phyloP scores from a whole-genome alignment of 331 rosid species.

The Pyracantha coccinea region DNA sequence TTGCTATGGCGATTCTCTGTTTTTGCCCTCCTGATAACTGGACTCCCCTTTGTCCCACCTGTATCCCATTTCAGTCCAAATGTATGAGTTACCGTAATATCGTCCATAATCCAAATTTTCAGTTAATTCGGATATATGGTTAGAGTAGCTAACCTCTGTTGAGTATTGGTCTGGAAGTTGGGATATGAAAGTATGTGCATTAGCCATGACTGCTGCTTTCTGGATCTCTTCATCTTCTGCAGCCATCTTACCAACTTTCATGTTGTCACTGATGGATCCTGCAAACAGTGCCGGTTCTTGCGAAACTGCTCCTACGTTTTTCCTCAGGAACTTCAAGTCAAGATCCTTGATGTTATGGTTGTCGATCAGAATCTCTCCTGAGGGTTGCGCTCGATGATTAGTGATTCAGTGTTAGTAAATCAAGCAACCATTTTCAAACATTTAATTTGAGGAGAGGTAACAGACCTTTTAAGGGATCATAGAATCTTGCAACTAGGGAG shows the following conservation, averaged over 20 bases:
- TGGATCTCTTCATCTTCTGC: conserved; percentile 64
- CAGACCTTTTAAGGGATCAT: conserved; percentile 65
- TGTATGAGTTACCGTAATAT: neutral
- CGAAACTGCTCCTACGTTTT: conserved; percentile 67
- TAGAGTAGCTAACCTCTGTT: conserved; percentile 50
- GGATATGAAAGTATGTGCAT: conserved; percentile 68
- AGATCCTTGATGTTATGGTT: conserved; percentile 55
- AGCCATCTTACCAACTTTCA: conserved; percentile 64
- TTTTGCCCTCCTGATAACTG: conserved; percentile 95
- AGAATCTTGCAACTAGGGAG: conserved; percentile 70
- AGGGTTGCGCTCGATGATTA: neutral
- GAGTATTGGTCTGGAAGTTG: conserved; percentile 67
- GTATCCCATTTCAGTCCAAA: neutral
- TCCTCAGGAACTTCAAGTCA: conserved; percentile 61
- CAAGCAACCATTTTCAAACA: too few species aligned
- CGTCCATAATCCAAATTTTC: neutral
- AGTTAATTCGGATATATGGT: neutral
- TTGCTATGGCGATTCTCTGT: conserved; percentile 84
- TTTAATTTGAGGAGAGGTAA: neutral
- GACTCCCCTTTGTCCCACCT: conserved; percentile 86
- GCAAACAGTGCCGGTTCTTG: conserved; percentile 78
- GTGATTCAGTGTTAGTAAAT: too few species aligned
- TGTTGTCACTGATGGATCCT: conserved; percentile 65
- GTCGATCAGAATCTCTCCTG: conserved; percentile 72
- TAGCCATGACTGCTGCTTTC: conserved; percentile 67